phyloP scores from a whole-genome alignment of 2,329 filamentous ascomycete species.

The Salinomyces thailandicus region DNA sequence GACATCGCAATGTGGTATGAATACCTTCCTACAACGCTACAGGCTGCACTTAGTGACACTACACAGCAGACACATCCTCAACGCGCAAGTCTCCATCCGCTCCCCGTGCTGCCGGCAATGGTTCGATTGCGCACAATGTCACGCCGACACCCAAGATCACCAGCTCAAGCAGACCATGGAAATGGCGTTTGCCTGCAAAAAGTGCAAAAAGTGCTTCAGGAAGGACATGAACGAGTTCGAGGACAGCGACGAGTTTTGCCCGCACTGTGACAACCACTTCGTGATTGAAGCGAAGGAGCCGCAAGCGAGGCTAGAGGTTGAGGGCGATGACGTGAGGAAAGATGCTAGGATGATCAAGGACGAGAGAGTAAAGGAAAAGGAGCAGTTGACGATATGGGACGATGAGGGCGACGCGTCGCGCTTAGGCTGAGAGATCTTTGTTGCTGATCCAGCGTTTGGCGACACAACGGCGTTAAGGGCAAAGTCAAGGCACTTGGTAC shows the following conservation, averaged over 20 bases:
- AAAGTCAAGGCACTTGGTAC: too few relatives aligned
- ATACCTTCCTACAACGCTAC: too few relatives aligned
- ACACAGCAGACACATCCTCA: constrained; percentile 87
- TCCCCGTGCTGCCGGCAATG: constrained; percentile 95
- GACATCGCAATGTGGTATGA: too few relatives aligned
- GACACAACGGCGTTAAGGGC: too few relatives aligned
- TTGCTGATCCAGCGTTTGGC: too few relatives aligned
- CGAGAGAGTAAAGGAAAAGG: constrained; percentile 53
- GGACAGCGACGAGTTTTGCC: constrained; percentile 96
- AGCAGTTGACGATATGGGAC: constrained; percentile 22
- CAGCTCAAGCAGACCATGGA: constrained; percentile 62
- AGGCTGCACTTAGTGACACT: too few relatives aligned
- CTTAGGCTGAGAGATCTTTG: constrained; percentile 25
- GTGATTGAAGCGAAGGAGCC: constrained; percentile 81
- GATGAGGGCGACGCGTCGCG: constrained; percentile 25
- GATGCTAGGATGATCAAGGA: constrained; percentile 88
- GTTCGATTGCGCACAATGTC: constrained; percentile 98
- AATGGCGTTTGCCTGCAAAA: constrained; percentile 95
- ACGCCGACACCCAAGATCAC: constrained; percentile 68
- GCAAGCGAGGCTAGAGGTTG: constrained; percentile 71
- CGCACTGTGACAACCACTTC: constrained; percentile 98
- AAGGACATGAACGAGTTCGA: constrained; percentile 90
- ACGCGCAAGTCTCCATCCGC: constrained; percentile 92
- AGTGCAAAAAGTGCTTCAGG: constrained; percentile 96
- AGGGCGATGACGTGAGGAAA: constrained; percentile 80